A percentile compares a stretch with the other conserved stretches of the same genome.
Conservation (phyloP, 371 early-diverging fungal genomes). For the Apophysomyces sp. region DNA sequence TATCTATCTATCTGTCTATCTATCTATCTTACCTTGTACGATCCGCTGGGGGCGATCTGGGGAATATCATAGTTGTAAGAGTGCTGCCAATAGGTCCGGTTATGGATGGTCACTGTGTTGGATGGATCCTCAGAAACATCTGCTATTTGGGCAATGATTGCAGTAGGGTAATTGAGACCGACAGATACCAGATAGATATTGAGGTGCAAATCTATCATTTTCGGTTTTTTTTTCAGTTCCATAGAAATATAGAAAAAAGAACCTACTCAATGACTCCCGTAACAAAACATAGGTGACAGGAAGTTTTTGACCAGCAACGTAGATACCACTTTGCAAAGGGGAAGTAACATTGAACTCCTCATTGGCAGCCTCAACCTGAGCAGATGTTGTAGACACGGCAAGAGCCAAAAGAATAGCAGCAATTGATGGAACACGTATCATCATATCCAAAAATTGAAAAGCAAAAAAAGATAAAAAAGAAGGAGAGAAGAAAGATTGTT, state of each 20-base stretch:
- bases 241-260: neutral
- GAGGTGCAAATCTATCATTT: conserved; percentile 4
- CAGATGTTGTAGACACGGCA: neutral
- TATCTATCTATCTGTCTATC: no score
- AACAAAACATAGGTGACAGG: conserved; percentile 29
- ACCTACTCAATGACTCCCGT: conserved; percentile 9
- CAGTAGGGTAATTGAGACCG: conserved; percentile 8
- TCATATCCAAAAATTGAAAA: neutral
- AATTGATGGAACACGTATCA: neutral
- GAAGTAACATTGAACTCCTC: conserved; percentile 24
- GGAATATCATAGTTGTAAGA: conserved; percentile 22
- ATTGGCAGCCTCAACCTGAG: conserved; percentile 8
- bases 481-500: neutral
- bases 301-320: conserved; percentile 20
- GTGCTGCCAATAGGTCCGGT: conserved; percentile 20
- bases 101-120: conserved; percentile 12
- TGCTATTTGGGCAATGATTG: conserved; percentile 15
- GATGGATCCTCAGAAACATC: conserved; percentile 22
- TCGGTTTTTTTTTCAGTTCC: neutral
- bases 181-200: conserved; percentile 17
- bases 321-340: conserved; percentile 20
- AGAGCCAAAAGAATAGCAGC: neutral
- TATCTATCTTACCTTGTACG: conserved; percentile 12
- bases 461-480: neutral
- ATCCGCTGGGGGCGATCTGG: conserved; percentile 7